Evolutionary conservation across 495 filamentous ascomycete species (phyloP).

Genomic region (Hyaloscypha finlandica): DNA sequence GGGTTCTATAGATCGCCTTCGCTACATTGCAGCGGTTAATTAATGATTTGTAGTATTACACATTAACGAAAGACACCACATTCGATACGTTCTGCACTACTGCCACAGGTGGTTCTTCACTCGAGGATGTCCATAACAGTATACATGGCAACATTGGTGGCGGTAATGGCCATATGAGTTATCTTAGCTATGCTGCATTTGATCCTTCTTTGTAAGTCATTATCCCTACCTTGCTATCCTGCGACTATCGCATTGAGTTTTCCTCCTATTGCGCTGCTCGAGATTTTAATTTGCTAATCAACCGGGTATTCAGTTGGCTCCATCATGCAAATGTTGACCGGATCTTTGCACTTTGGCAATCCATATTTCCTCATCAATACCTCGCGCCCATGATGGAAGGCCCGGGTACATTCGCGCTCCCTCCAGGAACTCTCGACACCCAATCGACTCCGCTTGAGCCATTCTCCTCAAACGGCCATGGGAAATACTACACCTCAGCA

Average conservation of each 20-base stretch:
- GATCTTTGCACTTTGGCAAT: slow-evolving; percentile 43
- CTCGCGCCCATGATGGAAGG: slow-evolving; percentile 39
- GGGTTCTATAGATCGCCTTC: background rate
- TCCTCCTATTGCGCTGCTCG: slow-evolving; percentile 24
- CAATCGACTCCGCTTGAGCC: slow-evolving; percentile 32
- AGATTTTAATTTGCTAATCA: background rate
- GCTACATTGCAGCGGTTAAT: background rate
- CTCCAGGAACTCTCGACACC: slow-evolving; percentile 21
- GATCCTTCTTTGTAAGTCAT: slow-evolving; percentile 47
- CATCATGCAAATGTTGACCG: slow-evolving; percentile 44
- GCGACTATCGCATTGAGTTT: too few species aligned
- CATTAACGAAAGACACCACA: slow-evolving; percentile 18
- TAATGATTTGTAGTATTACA: slow-evolving; percentile 14
- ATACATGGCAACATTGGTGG: slow-evolving; percentile 45
- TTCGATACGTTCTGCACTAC: slow-evolving; percentile 24
- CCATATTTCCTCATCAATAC: slow-evolving; percentile 37
- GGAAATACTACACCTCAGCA: slow-evolving; percentile 26
- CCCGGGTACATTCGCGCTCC: slow-evolving; percentile 51
- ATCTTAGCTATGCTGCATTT: slow-evolving; percentile 42
- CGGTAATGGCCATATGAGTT: slow-evolving; percentile 43
- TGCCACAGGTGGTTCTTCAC: slow-evolving; percentile 28
- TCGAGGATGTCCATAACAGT: slow-evolving; percentile 45
- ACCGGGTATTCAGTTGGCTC: slow-evolving; percentile 24
- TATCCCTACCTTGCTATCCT: too few species aligned
- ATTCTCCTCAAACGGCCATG: slow-evolving; percentile 29